Evolutionary conservation across 169 alveolate species (phyloP).

Genomic region (Eimeria brunetti): DNA sequence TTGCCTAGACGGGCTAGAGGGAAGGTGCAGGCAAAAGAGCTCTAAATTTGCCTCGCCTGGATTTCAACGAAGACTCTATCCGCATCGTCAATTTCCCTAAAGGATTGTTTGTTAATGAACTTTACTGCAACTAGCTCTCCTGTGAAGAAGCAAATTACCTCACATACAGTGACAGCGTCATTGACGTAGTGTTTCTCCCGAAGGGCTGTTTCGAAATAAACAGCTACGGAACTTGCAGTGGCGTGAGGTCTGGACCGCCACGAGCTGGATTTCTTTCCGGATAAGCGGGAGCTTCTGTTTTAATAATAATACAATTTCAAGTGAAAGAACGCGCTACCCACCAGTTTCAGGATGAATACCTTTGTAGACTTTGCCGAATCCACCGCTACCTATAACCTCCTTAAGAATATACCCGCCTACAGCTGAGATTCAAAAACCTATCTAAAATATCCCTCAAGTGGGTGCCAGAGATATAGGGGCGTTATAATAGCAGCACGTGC

Average conservation of each 20-base stretch:
- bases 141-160: neutral
- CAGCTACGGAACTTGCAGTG: neutral
- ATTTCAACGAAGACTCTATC: slow-evolving; percentile 80
- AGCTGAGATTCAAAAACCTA: slow-evolving; percentile 28
- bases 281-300: neutral
- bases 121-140: slow-evolving; percentile 77
- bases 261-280: neutral
- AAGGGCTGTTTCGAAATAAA: neutral
- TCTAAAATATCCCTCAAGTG: neutral
- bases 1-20: neutral
- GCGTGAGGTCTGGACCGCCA: neutral
- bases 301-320: neutral
- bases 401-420: slow-evolving; percentile 76
- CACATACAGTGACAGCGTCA: neutral
- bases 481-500: neutral
- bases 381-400: slow-evolving; percentile 76
- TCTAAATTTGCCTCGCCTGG: slow-evolving; percentile 29
- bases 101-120: slow-evolving; percentile 62
- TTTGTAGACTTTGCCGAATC: slow-evolving; percentile 78
- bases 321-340: neutral
- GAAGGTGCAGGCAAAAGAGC: neutral
- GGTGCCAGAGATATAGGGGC: neutral
- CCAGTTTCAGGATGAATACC: slow-evolving; percentile 78
- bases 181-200: neutral
- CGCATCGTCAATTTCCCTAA: slow-evolving; percentile 71